Percentiles rank a stretch among this genome's conserved stretches.
Conservation (phyloP, 2,329 filamentous ascomycete species). For the Ilyonectria destructans region DNA sequence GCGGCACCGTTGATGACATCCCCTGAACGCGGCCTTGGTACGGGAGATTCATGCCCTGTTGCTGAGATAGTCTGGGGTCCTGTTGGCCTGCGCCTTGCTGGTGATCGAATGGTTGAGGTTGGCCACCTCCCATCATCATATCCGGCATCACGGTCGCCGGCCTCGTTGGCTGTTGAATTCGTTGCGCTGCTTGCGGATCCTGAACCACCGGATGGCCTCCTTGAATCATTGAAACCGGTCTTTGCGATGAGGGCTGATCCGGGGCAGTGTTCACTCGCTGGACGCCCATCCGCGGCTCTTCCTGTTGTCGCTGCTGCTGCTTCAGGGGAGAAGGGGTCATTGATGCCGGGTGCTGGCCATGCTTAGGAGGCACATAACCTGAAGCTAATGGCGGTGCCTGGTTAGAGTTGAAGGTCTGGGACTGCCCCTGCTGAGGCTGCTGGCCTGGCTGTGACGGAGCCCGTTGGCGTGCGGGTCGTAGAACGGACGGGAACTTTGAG, state of each 20-base stretch:
- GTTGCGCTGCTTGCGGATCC: slow-evolving; percentile 12
- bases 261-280: slow-evolving; percentile 46
- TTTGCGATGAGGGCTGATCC: slow-evolving; percentile 41
- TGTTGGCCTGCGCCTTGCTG: slow-evolving; percentile 11
- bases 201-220: slow-evolving; percentile 21
- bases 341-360: slow-evolving; percentile 44
- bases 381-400: slow-evolving; percentile 30
- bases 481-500: slow-evolving; percentile 30
- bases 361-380: slow-evolving; percentile 43
- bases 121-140: slow-evolving; percentile 38
- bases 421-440: slow-evolving; percentile 24
- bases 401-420: slow-evolving; percentile 4
- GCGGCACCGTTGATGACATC: slow-evolving; percentile 38
- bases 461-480: slow-evolving; percentile 28
- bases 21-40: slow-evolving; percentile 38
- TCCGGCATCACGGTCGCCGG: slow-evolving; percentile 44
- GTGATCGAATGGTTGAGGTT: slow-evolving; percentile 6
- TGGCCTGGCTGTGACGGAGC: slow-evolving; percentile 34
- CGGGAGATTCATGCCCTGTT: slow-evolving; percentile 27
- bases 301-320: slow-evolving; percentile 36
- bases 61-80: slow-evolving; percentile 13
- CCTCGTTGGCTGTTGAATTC: slow-evolving; percentile 33
- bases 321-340: slow-evolving; percentile 46
- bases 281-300: slow-evolving; percentile 42
- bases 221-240: slow-evolving; percentile 32